Conservation (phyloP, 2,329 filamentous ascomycete species). For the Cyphellophora attinorum region DNA sequence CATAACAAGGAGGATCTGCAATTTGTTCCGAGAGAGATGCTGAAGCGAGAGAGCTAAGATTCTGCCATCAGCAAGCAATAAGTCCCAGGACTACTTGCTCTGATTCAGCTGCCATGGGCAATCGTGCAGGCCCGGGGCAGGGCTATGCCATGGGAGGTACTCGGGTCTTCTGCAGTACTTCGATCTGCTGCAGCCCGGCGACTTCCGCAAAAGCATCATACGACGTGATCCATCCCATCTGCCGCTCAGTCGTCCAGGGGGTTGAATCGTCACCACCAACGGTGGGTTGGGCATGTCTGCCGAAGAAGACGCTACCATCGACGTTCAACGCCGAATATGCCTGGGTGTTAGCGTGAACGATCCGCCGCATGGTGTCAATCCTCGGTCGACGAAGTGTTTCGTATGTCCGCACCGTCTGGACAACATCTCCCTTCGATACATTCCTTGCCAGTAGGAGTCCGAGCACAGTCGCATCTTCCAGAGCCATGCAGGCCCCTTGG, state of each 20-base stretch:
- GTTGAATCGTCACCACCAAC: not conserved
- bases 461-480: not conserved
- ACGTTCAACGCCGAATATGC: not conserved
- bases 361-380: no score
- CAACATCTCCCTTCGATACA: not conserved
- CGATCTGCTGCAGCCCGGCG: no score
- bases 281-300: not conserved
- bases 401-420: not conserved
- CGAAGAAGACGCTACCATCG: not conserved
- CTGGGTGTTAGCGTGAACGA: no score
- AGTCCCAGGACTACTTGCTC: no score
- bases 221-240: not conserved
- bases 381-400: not conserved
- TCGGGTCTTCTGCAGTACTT: no score
- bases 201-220: no score
- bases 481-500: constrained; percentile 1
- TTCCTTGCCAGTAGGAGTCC: not conserved
- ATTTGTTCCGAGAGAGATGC: not conserved
- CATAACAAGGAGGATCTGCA: not conserved
- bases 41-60: no score
- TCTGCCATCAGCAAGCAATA: no score
- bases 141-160: no score
- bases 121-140: no score
- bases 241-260: not conserved
- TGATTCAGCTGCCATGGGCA: no score